These are phyloP conservation scores for Castanea sativa DNA, from an alignment of 306 rosid species.

Conservation along the genomic window DNA sequence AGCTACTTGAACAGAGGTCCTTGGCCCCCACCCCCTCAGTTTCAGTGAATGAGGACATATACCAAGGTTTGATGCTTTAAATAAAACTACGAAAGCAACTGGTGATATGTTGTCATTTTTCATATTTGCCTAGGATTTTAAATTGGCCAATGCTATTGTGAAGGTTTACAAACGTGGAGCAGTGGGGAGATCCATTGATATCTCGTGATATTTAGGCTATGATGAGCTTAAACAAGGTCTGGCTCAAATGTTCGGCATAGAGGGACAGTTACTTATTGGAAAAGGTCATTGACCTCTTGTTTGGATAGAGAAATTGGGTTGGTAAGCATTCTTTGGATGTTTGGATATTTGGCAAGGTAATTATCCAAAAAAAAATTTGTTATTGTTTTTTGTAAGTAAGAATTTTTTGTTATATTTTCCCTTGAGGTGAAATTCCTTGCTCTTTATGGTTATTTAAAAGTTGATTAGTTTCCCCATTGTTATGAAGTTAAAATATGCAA, in stretches of 20 bases:
- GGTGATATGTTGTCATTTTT: background rate
- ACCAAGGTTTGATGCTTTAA: conserved; percentile 67
- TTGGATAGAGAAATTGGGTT: no score
- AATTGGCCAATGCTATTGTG: conserved; percentile 16
- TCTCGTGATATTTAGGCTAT: conserved; percentile 74
- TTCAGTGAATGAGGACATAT: conserved; percentile 87
- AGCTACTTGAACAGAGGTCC: conserved; percentile 62
- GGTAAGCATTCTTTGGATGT: no score
- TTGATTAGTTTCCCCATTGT: no score
- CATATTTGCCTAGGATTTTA: background rate
- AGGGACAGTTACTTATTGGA: conserved; percentile 45
- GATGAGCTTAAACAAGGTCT: conserved; percentile 89
- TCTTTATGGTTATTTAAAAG: no score
- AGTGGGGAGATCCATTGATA: conserved; percentile 96
- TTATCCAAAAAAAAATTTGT: no score
- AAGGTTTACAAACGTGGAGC: conserved; percentile 99
- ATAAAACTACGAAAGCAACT: background rate
- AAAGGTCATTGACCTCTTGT: no score
- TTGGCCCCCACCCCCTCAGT: conserved; percentile 74
- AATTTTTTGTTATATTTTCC: no score
- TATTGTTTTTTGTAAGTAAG: no score
- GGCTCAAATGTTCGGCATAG: conserved; percentile 85
- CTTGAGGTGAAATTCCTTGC: no score
- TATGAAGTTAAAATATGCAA: no score
- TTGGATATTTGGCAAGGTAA: no score